Evolutionary conservation across 441 rosid species (phyloP).

Genomic region (Cnidoscolus chayamansa): DNA sequence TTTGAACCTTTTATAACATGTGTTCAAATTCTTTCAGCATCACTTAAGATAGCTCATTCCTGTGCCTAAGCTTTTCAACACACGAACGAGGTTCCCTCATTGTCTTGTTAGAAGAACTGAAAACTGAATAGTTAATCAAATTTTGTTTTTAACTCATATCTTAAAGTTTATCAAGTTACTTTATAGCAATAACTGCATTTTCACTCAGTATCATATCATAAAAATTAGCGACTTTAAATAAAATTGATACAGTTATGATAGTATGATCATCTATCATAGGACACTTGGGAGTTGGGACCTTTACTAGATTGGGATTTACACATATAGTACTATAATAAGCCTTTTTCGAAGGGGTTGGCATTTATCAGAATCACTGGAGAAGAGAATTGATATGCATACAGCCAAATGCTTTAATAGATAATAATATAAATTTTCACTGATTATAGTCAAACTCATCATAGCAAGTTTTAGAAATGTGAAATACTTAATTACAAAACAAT

Average conservation of each 20-base stretch:
- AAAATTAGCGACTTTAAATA: neutral
- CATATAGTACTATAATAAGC: neutral
- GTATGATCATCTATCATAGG: neutral
- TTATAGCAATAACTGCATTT: neutral
- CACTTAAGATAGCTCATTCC: neutral
- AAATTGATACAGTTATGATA: neutral
- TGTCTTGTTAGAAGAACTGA: neutral
- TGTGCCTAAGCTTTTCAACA: neutral
- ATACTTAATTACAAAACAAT: neutral
- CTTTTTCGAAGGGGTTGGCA: neutral
- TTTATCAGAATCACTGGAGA: neutral
- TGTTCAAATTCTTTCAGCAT: neutral
- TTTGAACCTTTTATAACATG: neutral
- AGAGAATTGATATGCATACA: neutral
- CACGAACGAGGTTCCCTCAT: neutral
- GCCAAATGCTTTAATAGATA: constrained; percentile 9
- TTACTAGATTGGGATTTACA: neutral
- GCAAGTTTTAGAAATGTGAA: neutral
- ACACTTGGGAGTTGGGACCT: neutral
- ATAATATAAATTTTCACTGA: neutral
- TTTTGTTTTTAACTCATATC: neutral
- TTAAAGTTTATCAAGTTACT: neutral
- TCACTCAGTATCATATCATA: neutral
- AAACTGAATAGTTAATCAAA: neutral
- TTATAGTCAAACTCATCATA: neutral